Conservation (phyloP, 129 eudicot species). For the Oenanthe sinensis region DNA sequence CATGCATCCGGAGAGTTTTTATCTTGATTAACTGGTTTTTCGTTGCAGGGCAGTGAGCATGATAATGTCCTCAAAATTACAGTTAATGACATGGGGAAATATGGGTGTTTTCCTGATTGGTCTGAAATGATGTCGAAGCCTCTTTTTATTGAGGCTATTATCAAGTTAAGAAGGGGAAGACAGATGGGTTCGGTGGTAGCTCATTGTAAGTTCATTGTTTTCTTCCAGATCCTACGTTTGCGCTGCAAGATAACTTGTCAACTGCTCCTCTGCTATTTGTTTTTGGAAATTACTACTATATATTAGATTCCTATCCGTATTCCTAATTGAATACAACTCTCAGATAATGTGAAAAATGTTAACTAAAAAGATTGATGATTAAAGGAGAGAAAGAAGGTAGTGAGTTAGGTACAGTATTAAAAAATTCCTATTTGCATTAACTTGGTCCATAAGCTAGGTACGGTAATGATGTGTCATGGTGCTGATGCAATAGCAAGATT, state of each 20-base stretch:
- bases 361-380: too few relatives aligned
- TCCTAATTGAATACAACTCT: background rate
- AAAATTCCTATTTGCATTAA: too few relatives aligned
- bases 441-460: background rate
- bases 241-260: background rate
- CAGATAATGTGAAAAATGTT: background rate
- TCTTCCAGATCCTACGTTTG: background rate
- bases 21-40: background rate
- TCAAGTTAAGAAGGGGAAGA: conserved; percentile 38
- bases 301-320: background rate
- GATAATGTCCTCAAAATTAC: conserved; percentile 51
- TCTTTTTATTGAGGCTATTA: conserved; percentile 49
- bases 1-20: background rate
- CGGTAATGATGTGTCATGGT: background rate
- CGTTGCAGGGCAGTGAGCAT: conserved; percentile 44
- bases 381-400: background rate
- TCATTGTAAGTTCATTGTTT: conserved; percentile 43
- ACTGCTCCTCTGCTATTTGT: background rate
- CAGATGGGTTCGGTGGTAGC: conserved; percentile 58
- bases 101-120: conserved; percentile 80
- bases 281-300: background rate
- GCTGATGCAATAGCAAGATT: too few relatives aligned
- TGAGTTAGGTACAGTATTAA: too few relatives aligned
- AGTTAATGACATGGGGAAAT: conserved; percentile 80
- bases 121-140: conserved; percentile 49